Conservation (phyloP, 306 rosid species). For the Prunus campanulata region DNA sequence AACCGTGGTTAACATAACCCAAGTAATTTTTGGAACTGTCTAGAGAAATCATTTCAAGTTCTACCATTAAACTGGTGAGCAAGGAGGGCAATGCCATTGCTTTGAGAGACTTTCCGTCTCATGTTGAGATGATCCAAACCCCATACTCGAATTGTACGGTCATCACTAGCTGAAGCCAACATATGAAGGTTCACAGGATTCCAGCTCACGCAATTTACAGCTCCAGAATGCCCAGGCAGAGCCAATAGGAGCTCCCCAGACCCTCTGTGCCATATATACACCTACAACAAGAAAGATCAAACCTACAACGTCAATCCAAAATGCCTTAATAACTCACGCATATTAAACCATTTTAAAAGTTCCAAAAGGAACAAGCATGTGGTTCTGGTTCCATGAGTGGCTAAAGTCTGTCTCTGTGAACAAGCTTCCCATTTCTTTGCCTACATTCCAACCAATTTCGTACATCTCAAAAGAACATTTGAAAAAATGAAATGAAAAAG, state of each 20-base stretch:
- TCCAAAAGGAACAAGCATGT: not conserved
- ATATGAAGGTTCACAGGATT: conserved; percentile 59
- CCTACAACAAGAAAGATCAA: conserved; percentile 33
- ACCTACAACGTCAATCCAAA: not conserved
- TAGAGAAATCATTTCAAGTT: conserved; percentile 27
- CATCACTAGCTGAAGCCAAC: conserved; percentile 76
- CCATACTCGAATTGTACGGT: conserved; percentile 72
- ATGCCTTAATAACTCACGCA: not conserved
- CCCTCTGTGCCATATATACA: conserved; percentile 60
- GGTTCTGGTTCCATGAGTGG: too few relatives aligned
- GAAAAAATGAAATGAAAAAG: not conserved
- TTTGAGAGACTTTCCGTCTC: conserved; percentile 36
- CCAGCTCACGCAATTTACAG: conserved; percentile 68
- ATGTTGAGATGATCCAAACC: conserved; percentile 45
- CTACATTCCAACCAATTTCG: not conserved
- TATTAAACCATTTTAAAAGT: not conserved
- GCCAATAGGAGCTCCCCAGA: conserved; percentile 51
- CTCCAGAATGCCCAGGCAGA: conserved; percentile 68
- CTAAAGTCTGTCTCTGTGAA: too few relatives aligned
- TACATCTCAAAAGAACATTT: not conserved
- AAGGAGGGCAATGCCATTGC: conserved; percentile 35
- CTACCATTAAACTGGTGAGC: conserved; percentile 52
- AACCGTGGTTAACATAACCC: not conserved
- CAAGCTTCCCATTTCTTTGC: not conserved
- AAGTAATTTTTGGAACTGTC: not conserved